Percentiles rank a stretch among this genome's conserved stretches.
phyloP scores from a whole-genome alignment of 106 monocot genomes.

The Dendrobium chrysotoxum region DNA sequence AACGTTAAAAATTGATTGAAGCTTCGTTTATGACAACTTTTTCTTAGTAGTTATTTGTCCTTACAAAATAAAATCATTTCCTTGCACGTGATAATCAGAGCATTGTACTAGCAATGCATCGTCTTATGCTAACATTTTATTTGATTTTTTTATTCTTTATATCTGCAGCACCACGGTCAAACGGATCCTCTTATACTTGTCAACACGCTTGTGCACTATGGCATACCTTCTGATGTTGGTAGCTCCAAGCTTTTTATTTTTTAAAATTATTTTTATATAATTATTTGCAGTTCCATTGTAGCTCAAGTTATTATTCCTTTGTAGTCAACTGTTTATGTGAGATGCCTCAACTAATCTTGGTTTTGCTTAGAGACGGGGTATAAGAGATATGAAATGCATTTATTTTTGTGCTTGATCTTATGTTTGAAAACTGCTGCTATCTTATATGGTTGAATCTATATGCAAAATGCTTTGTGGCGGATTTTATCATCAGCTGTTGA shows the following conservation, averaged over 20 bases:
- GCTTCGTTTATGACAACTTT: not conserved
- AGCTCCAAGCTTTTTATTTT: slow-evolving; percentile 8
- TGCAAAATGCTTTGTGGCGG: not conserved
- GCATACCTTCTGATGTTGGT: slow-evolving; percentile 48
- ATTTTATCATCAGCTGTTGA: not conserved
- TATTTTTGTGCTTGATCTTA: not conserved
- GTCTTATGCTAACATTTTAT: not conserved
- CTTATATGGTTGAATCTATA: not conserved
- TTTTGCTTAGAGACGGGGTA: not conserved
- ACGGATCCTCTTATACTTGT: slow-evolving; percentile 52
- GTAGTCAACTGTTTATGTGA: not conserved
- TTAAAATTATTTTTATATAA: slow-evolving; percentile 1
- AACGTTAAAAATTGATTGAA: not conserved
- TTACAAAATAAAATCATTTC: not conserved
- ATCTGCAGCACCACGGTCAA: slow-evolving; percentile 48
- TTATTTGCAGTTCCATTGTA: slow-evolving; percentile 3
- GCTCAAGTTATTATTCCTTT: not conserved
- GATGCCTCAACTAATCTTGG: not conserved
- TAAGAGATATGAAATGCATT: not conserved
- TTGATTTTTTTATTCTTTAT: slow-evolving; percentile 3
- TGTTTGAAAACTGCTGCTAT: not conserved
- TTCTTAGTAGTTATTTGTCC: not conserved
- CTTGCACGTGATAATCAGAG: not conserved
- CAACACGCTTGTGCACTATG: slow-evolving; percentile 37
- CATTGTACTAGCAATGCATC: not conserved